phyloP scores from a whole-genome alignment of 805 yeast species.

The Lipomyces japonicus region DNA sequence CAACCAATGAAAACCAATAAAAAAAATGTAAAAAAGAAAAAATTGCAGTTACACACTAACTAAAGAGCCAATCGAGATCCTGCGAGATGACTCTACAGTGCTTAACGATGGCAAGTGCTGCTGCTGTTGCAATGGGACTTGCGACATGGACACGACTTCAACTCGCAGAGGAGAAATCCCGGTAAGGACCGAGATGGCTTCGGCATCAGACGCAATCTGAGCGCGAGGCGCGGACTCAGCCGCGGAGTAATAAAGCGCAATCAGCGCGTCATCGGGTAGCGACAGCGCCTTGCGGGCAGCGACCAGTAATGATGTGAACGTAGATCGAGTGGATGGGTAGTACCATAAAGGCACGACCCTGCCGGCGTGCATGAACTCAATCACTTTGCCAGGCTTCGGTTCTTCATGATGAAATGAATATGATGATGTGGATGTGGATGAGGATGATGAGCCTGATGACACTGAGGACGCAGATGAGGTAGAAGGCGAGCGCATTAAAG shows the following conservation, averaged over 20 bases:
- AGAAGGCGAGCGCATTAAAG: conserved; percentile 5
- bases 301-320: conserved; percentile 5
- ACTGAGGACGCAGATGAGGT: conserved; percentile 2
- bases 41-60: neutral
- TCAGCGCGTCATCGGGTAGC: conserved; percentile 7
- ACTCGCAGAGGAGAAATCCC: neutral
- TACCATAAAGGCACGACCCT: neutral
- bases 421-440: neutral
- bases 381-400: neutral
- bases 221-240: neutral
- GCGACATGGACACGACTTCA: conserved; percentile 1
- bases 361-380: neutral
- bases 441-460: conserved; percentile 4
- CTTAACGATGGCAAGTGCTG: neutral
- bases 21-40: no score
- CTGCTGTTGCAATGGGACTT: neutral
- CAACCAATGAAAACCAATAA: no score
- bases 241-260: neutral
- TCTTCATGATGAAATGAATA: neutral
- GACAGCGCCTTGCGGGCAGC: conserved; percentile 12
- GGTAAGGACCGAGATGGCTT: neutral
- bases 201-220: conserved; percentile 1
- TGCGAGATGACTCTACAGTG: neutral
- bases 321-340: conserved; percentile 1
- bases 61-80: conserved; percentile 2